A percentile compares a stretch with the other conserved stretches of the same genome.
Conservation (phyloP, 2,329 filamentous ascomycete species). For the Beauveria pseudobassiana region DNA sequence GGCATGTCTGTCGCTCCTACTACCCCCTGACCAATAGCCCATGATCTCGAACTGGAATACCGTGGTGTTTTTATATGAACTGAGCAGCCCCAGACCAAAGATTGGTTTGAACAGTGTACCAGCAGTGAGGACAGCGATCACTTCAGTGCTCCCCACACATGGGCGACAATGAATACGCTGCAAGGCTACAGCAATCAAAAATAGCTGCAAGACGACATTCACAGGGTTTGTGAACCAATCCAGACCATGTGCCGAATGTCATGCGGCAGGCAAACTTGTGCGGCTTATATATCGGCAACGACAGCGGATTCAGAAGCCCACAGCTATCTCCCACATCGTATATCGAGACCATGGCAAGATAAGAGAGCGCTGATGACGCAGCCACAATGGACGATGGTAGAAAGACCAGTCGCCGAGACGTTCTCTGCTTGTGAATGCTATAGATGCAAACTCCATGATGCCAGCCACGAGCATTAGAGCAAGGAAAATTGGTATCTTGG, state of each 20-base stretch:
- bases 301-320: not conserved
- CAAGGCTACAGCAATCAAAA: not conserved
- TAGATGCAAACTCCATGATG: not conserved
- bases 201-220: not conserved
- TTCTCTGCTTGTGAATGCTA: not conserved
- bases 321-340: not conserved
- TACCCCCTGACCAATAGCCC: not conserved
- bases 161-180: not conserved
- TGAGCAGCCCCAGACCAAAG: not conserved
- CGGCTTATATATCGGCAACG: not conserved
- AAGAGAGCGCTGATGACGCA: not conserved
- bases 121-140: not conserved
- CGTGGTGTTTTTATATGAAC: not conserved
- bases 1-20: not conserved
- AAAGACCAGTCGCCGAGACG: not conserved
- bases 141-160: not conserved
- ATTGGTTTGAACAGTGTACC: not conserved
- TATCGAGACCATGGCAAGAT: not conserved
- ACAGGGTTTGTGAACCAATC: not conserved
- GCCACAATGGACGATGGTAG: not conserved
- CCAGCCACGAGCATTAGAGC: not conserved
- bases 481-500: not conserved
- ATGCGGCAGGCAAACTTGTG: not conserved
- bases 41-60: not conserved
- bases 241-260: not conserved